Evolutionary conservation across 768 basidiomycete genomes (phyloP), one percentile per base, ranked within the genome.

Genomic region (Neoboletus magnificus): DNA sequence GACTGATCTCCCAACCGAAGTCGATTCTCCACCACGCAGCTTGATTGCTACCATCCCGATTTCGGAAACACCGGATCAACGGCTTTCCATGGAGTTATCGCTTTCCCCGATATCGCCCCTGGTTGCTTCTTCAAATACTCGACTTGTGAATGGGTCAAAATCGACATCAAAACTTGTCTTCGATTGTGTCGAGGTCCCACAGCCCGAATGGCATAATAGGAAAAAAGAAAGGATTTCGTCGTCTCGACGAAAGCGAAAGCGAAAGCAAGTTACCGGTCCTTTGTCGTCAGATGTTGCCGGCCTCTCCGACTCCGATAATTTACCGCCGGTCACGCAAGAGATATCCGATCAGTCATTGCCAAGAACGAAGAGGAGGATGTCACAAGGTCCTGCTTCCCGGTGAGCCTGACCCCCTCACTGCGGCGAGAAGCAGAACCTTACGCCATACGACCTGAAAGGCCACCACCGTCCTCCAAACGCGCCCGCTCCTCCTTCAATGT

Each of bases 341-440:
- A 35, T n/a, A 35, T 15, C 46, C 4, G 30, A 4, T 46, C 52
- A 40, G 36, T 35, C 56, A 12, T 37, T 25, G 36, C 27, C 50
- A 0, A 58, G 50, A 50, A 68, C 55, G 55, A 69, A 61, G 52
- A 63, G 52, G 45, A 66, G 60, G 48, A 42, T 43, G 27, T 35
- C 55, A 9, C 61, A 45, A 50, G 58, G 67, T 59, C 47, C 64
- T 57, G 66, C 61, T 71, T 64, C 68, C 59, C 69, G 67, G 68
- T 69, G 64, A 69, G 68, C 61, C 55, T 51, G 54, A 54, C 62
- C 55, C 59, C 54, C 67, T 67, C 67, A 65, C 67, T 69, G 65
- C 53, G 35, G 37, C 59, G 49, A 56, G 67, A 65, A 70, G 67
- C 59, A 62, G 61, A 65, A 56, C 63, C 67, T 68, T 50, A 68